phyloP scores from a whole-genome alignment of 495 filamentous ascomycete species.

The Hypoxylon intermedium region DNA sequence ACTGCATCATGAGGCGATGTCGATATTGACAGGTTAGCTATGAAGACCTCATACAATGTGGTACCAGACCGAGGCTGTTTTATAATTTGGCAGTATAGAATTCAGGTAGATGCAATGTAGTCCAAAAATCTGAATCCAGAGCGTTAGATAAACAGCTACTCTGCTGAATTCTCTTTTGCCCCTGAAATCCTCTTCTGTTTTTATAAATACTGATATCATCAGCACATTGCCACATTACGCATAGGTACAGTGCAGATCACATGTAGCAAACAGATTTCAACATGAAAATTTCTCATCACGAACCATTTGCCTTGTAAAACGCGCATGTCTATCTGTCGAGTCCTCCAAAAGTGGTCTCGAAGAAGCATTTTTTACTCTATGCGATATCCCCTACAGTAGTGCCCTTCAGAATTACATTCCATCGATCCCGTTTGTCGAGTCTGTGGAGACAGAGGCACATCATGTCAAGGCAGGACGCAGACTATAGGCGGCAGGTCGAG shows the following conservation, averaged over 20 bases:
- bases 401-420: background rate
- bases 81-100: background rate
- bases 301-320: background rate
- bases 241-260: background rate
- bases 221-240: background rate
- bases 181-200: too few relatives aligned
- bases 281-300: background rate
- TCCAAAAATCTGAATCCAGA: too few relatives aligned
- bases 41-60: background rate
- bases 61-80: background rate
- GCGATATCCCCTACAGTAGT: too few relatives aligned
- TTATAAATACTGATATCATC: background rate
- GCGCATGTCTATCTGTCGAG: too few relatives aligned
- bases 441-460: background rate
- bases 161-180: background rate
- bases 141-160: too few relatives aligned
- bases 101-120: too few relatives aligned
- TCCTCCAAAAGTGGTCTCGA: too few relatives aligned
- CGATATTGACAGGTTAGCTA: background rate
- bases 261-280: background rate
- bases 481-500: constrained; percentile 13
- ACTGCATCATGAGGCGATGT: background rate
- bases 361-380: background rate
- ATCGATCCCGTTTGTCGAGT: background rate
- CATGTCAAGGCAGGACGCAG: constrained; percentile 11